Conservation (phyloP, 1,139 yeast species). For the Tardiomyces digboiensis region DNA sequence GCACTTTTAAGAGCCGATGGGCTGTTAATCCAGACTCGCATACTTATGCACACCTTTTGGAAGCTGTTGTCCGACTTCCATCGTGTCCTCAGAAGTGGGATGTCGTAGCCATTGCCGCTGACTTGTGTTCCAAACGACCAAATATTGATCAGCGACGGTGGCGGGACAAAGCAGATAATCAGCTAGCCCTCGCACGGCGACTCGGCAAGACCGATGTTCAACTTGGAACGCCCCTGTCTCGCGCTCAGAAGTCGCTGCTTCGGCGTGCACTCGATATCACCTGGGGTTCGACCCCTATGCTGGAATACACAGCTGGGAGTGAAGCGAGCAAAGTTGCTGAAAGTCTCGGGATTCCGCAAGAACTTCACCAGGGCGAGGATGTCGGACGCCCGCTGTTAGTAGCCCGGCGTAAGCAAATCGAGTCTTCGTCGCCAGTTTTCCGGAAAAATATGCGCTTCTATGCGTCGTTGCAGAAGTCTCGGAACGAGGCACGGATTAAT, state of each 20-base stretch:
- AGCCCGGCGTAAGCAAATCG: neutral
- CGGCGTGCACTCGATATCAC: neutral
- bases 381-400: neutral
- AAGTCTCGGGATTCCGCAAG: neutral
- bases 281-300: neutral
- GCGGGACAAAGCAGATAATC: neutral
- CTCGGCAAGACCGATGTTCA: neutral
- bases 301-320: too few relatives aligned
- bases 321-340: too few relatives aligned
- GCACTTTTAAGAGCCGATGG: conserved; percentile 12
- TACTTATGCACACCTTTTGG: conserved; percentile 13
- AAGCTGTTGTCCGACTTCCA: conserved; percentile 12
- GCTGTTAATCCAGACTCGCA: conserved; percentile 9
- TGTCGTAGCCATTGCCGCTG: neutral
- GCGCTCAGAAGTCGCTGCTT: too few relatives aligned
- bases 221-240: neutral
- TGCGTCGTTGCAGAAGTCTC: neutral
- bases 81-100: conserved; percentile 3
- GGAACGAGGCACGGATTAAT: neutral
- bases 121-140: neutral
- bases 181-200: neutral
- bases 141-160: neutral
- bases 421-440: neutral
- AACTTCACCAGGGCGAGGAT: neutral
- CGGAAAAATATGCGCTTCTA: neutral